These are phyloP conservation scores for Phialophora tarda DNA, from an alignment of 2,329 filamentous ascomycete species.

Conservation along the genomic window DNA sequence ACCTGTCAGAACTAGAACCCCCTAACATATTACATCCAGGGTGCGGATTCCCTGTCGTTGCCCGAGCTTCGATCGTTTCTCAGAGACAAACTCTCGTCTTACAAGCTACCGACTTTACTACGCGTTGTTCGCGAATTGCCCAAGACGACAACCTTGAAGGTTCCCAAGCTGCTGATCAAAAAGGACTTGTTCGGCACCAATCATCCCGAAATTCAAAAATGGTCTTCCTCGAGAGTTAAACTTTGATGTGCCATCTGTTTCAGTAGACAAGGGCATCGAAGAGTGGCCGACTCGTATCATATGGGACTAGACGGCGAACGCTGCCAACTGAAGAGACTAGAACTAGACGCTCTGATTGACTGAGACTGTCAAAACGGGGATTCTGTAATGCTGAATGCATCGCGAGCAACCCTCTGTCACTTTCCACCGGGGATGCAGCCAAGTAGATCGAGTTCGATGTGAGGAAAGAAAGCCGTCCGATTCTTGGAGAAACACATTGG, in stretches of 20 bases:
- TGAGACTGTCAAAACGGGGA: too few species aligned
- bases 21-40: background rate
- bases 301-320: too few species aligned
- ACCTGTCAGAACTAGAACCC: background rate
- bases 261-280: background rate
- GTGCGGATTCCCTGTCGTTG: background rate
- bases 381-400: too few species aligned
- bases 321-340: too few species aligned
- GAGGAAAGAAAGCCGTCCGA: too few species aligned
- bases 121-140: slow-evolving; percentile 53
- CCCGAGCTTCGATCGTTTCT: slow-evolving; percentile 50
- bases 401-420: too few species aligned
- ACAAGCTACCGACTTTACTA: slow-evolving; percentile 55
- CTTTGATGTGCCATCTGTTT: background rate
- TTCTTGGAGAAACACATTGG: too few species aligned
- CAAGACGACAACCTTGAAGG: slow-evolving; percentile 55
- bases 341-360: too few species aligned
- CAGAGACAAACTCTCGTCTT: slow-evolving; percentile 49
- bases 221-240: background rate
- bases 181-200: slow-evolving; percentile 47
- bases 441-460: too few species aligned
- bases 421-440: too few species aligned
- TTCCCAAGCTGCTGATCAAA: slow-evolving; percentile 57
- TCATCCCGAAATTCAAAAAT: slow-evolving; percentile 28
- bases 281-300: too few species aligned